Percentiles rank a stretch among this genome's conserved stretches.
phyloP scores from a whole-genome alignment of 805 yeast species.

The Saccharomycopsis fibuligera region DNA sequence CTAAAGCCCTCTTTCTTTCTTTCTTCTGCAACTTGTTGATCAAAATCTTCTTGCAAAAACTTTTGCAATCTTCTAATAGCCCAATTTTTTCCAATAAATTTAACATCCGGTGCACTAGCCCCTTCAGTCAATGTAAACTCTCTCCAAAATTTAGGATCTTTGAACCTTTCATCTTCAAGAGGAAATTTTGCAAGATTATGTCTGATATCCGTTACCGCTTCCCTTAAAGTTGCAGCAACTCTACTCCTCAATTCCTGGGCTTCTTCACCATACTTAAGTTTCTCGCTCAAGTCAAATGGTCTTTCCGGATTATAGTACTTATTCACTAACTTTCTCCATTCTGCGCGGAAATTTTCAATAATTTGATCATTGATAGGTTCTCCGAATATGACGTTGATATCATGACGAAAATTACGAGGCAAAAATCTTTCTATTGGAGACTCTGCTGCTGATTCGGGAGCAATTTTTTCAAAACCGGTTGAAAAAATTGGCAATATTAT shows the following conservation, averaged over 20 bases:
- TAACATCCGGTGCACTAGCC: slow-evolving; percentile 55
- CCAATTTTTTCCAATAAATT: slow-evolving; percentile 78
- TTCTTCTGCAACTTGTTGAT: slow-evolving; percentile 7
- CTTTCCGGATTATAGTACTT: slow-evolving; percentile 44
- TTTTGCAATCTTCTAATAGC: slow-evolving; percentile 67
- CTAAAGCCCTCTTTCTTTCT: background rate
- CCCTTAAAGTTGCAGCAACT: slow-evolving; percentile 64
- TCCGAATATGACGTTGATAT: slow-evolving; percentile 66
- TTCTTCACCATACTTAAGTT: slow-evolving; percentile 54
- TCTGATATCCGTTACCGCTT: slow-evolving; percentile 47
- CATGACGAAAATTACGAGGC: slow-evolving; percentile 61
- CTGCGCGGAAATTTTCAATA: slow-evolving; percentile 54
- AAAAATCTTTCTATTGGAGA: slow-evolving; percentile 49
- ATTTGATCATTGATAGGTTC: slow-evolving; percentile 54
- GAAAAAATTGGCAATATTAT: slow-evolving; percentile 81
- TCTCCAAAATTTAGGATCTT: slow-evolving; percentile 69
- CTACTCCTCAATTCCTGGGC: slow-evolving; percentile 63
- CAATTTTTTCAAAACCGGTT: slow-evolving; percentile 79
- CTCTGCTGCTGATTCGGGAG: slow-evolving; percentile 65
- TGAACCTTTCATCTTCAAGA: slow-evolving; percentile 65
- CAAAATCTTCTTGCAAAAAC: slow-evolving; percentile 27
- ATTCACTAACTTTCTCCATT: slow-evolving; percentile 62
- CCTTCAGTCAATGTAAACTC: slow-evolving; percentile 61
- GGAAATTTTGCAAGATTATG: slow-evolving; percentile 31
- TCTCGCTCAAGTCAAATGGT: slow-evolving; percentile 54